Evolutionary conservation across 306 rosid genomes (phyloP).

Genomic region (Pterocarpus santalinus): DNA sequence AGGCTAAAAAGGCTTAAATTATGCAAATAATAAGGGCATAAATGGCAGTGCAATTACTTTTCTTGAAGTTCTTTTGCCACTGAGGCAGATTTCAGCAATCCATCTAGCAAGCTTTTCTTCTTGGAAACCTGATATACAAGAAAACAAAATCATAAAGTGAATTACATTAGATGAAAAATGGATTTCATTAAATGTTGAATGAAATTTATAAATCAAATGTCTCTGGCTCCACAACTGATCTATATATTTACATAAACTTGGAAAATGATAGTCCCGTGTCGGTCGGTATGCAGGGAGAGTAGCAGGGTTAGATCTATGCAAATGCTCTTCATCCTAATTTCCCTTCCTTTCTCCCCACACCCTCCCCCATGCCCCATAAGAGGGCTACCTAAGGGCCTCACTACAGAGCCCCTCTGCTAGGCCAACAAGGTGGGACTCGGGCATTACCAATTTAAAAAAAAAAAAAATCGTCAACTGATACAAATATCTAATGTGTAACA

Average conservation of each 20-base stretch:
- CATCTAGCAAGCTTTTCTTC: slow-evolving; percentile 72
- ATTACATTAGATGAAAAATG: slow-evolving; percentile 22
- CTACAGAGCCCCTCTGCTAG: background rate
- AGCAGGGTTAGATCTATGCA: background rate
- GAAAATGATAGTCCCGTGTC: background rate
- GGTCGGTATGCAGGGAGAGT: background rate
- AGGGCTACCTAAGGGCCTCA: background rate
- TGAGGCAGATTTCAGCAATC: slow-evolving; percentile 68
- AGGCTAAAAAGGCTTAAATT: slow-evolving; percentile 40
- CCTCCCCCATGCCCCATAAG: background rate
- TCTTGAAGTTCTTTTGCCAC: slow-evolving; percentile 71
- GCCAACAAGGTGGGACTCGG: too few relatives aligned
- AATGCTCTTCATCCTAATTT: background rate
- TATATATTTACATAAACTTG: slow-evolving; percentile 6
- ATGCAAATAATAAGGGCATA: slow-evolving; percentile 43
- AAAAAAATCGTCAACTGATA: background rate
- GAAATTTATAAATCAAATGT: slow-evolving; percentile 30
- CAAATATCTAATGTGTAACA: slow-evolving; percentile 11
- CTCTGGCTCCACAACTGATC: slow-evolving; percentile 39
- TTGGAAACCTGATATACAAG: slow-evolving; percentile 65
- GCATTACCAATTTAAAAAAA: background rate
- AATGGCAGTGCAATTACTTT: slow-evolving; percentile 63
- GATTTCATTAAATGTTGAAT: slow-evolving; percentile 26
- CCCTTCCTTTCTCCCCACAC: background rate
- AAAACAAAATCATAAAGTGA: slow-evolving; percentile 45